A percentile compares a stretch with the other conserved stretches of the same genome.
phyloP scores from a whole-genome alignment of 2,329 filamentous ascomycete genomes.

The Cercospora citrullina region DNA sequence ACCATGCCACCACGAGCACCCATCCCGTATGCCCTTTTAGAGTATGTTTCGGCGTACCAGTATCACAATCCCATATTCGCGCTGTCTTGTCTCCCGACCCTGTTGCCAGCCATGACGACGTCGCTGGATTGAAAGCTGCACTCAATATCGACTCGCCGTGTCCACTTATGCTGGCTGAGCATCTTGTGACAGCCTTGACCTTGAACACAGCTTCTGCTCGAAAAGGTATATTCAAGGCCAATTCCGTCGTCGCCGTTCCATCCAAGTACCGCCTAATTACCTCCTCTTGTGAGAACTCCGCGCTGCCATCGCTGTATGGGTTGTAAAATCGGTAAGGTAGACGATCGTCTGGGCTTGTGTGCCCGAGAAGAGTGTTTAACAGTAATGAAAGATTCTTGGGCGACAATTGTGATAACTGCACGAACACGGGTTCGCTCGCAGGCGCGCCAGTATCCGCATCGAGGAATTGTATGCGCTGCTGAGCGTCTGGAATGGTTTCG shows the following conservation, averaged over 20 bases:
- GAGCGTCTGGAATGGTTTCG: slow-evolving; percentile 66
- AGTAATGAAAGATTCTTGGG: slow-evolving; percentile 88
- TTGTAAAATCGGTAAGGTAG: slow-evolving; percentile 66
- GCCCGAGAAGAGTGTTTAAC: slow-evolving; percentile 76
- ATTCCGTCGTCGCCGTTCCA: slow-evolving; percentile 52
- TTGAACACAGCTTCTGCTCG: slow-evolving; percentile 89
- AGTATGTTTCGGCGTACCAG: slow-evolving; percentile 82
- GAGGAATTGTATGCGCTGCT: slow-evolving; percentile 71
- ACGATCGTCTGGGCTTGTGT: slow-evolving; percentile 59
- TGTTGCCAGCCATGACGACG: slow-evolving; percentile 76
- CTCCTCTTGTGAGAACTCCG: slow-evolving; percentile 43
- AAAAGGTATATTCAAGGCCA: slow-evolving; percentile 62
- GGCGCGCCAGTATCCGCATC: slow-evolving; percentile 71
- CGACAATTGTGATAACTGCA: slow-evolving; percentile 79
- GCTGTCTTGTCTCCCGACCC: slow-evolving; percentile 91
- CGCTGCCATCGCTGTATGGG: slow-evolving; percentile 47
- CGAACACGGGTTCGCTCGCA: slow-evolving; percentile 69
- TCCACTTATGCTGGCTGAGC: slow-evolving; percentile 82
- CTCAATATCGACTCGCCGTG: slow-evolving; percentile 90
- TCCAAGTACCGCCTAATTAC: slow-evolving; percentile 48
- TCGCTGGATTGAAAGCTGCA: slow-evolving; percentile 79
- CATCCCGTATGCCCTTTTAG: slow-evolving; percentile 85
- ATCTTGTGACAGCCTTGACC: slow-evolving; percentile 87
- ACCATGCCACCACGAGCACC: slow-evolving; percentile 86
- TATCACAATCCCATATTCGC: slow-evolving; percentile 92